Evolutionary conservation across 148 eudicot genomes (phyloP), one percentile per base, ranked within the genome.

Genomic region (Cornus kousa): DNA sequence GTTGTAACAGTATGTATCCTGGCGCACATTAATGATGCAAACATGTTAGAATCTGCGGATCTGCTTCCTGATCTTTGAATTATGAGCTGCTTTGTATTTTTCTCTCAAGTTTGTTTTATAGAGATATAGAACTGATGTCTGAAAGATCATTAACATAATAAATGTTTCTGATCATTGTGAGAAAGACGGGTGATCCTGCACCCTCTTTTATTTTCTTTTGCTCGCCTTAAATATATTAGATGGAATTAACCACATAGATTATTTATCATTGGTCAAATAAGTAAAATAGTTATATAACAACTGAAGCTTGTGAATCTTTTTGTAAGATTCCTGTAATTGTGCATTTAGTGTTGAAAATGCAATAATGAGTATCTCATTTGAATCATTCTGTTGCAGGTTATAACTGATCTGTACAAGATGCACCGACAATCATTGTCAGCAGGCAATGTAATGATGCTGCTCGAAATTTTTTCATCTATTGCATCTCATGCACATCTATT

Each of bases 321-420:
- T 66, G 37, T 5, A 75, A 60, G 4, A 28, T 24, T 60, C 20
- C 50, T 75, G 22, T 46, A 48, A 9, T 69, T 17, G 22, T 62
- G 66, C 66, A 17, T 17, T 17, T 20, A 3, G 10, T 69, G 24
- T 80, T 64, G 37, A 23, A 28, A 23, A 53, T 62, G 19, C 22
- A 19, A 66, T 53, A 55, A 28, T 68, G 48, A 43, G 48, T 4
- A 33, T 62, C 68, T 71, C 22, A 32, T 62, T 65, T 22, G 70
- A 40, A 31, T 55, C 80, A 28, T 39, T 67, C 67, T 80, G 24
- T 74, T 53, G 53, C 87, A 97, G 99, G 96, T 94, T 75, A 86
- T 89, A 59, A 84, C 87, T 59, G 97, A 94, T 86, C 84, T 97
- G 67, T 91, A 85, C 93, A 94, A 92, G 88, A 77, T 81, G 66